phyloP scores from a whole-genome alignment of 306 rosid genomes.

The Acmispon strigosus region DNA sequence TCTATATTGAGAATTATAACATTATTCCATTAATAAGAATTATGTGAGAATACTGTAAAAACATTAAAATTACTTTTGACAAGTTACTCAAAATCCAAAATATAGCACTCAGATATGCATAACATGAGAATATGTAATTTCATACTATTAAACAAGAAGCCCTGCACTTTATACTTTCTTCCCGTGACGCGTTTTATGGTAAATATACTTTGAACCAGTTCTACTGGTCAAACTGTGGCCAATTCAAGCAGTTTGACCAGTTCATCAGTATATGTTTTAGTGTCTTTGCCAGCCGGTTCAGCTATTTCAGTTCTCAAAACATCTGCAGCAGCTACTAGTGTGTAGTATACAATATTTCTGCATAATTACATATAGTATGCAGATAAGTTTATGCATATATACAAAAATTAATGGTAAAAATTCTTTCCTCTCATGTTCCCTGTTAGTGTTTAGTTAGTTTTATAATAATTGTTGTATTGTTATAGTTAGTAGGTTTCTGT shows the following conservation, averaged over 20 bases:
- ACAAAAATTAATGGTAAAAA: background rate
- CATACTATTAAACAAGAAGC: background rate
- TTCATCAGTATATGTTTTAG: background rate
- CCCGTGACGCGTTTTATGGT: background rate
- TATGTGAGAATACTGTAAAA: background rate
- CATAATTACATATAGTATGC: background rate
- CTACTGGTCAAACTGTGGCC: background rate
- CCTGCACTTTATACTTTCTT: background rate
- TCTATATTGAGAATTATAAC: background rate
- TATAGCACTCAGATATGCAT: background rate
- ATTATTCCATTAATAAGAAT: background rate
- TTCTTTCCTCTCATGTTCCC: background rate
- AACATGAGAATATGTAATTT: background rate
- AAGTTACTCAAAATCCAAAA: background rate
- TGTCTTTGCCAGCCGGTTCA: background rate
- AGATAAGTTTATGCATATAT: background rate
- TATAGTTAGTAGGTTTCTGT: too few relatives aligned
- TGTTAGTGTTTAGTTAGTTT: too few relatives aligned
- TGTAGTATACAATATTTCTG: background rate
- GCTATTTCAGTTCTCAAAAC: background rate
- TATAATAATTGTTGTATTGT: too few relatives aligned
- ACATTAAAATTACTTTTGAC: background rate
- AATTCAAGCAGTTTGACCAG: background rate
- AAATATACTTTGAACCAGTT: background rate
- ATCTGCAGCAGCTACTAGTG: background rate